Conservation (phyloP, 2,329 filamentous ascomycete species). For the Penicillium palitans region DNA sequence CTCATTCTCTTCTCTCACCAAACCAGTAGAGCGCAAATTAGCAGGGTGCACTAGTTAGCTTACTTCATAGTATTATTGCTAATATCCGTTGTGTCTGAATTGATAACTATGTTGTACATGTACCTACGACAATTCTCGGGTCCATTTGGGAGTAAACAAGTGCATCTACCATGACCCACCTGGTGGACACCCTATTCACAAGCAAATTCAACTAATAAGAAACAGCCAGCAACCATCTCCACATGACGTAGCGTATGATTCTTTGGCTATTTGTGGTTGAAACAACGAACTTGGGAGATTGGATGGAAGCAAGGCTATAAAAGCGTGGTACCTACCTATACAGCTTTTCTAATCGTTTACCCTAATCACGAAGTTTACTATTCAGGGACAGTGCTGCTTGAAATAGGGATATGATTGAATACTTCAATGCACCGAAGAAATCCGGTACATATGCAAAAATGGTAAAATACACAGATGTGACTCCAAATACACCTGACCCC, state of each 20-base stretch:
- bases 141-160: neutral
- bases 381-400: neutral
- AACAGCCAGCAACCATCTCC: neutral
- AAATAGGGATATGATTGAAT: conserved; percentile 12
- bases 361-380: neutral
- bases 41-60: no score
- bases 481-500: conserved; percentile 25
- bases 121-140: neutral
- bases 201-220: neutral
- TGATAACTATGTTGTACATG: neutral
- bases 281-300: neutral
- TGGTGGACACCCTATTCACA: neutral
- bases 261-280: neutral
- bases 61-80: neutral
- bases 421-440: conserved; percentile 10
- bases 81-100: neutral
- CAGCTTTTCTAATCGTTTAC: neutral
- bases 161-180: neutral
- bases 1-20: neutral
- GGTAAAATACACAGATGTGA: conserved; percentile 19
- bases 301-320: neutral
- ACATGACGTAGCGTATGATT: neutral
- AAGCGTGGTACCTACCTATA: neutral
- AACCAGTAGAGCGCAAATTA: neutral
- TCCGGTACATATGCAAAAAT: conserved; percentile 14